Conservation (phyloP, 768 basidiomycete species). For the Rhodotorula kratochvilovae region DNA sequence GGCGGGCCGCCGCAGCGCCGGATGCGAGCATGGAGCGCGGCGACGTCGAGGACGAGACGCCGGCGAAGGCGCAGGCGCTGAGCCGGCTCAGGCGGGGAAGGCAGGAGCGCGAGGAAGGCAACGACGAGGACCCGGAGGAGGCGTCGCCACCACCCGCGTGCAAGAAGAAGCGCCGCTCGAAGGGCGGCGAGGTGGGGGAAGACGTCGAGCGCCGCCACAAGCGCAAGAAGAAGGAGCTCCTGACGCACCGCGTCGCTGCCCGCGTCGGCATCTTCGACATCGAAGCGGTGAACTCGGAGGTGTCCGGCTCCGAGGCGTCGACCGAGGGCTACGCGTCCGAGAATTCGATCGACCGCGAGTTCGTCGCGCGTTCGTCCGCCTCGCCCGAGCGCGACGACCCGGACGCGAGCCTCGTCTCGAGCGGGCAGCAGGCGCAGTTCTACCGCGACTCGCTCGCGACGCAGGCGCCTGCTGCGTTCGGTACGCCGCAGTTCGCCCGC, state of each 20-base stretch:
- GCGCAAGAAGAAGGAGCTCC: conserved; percentile 14
- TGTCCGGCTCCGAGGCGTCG: conserved; percentile 20
- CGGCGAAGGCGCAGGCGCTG: too few species aligned
- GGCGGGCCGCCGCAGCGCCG: neutral
- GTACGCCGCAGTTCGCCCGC: neutral
- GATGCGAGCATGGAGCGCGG: neutral
- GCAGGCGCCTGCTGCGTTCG: conserved; percentile 19
- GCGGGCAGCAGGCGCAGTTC: conserved; percentile 8
- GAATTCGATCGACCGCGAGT: conserved; percentile 34
- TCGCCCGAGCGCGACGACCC: conserved; percentile 2
- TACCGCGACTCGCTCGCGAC: conserved; percentile 22
- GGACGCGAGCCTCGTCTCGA: neutral
- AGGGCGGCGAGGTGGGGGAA: neutral
- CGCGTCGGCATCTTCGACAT: conserved; percentile 32
- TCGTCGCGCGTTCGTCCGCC: conserved; percentile 18
- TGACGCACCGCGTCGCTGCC: conserved; percentile 28
- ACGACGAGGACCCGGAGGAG: too few species aligned
- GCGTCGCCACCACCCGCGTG: too few species aligned
- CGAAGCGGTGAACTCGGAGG: conserved; percentile 35
- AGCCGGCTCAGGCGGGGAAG: too few species aligned
- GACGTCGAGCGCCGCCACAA: too few species aligned
- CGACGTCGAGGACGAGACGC: neutral
- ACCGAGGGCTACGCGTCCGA: conserved; percentile 33
- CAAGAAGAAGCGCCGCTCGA: neutral
- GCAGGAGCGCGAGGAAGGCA: too few species aligned